Base-by-base conservation (phyloP, 129 eudicot genomes). In the Dittrichia graveolens region DNA sequence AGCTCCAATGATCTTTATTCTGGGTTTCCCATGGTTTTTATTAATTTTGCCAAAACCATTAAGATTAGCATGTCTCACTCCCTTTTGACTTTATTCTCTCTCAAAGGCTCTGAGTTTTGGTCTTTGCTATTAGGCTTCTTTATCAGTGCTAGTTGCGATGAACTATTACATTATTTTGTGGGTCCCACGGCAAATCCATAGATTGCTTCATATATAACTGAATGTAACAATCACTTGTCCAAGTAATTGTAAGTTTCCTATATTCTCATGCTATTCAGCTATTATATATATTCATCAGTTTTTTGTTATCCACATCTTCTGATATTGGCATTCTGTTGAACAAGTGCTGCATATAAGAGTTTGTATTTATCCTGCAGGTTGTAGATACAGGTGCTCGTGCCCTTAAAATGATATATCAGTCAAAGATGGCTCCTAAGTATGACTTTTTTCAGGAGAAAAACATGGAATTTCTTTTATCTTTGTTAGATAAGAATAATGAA, bases 331-430 rank as follows among this genome's bases (percentile, higher is more conserved):
- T 14, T 55, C 15, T 18, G n/a, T 45, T 69, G 13, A 60, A 37
- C 13, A n/a, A 56, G 42, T 74, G 6, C 34, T 2, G 8, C 8
- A 61, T 60, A 62, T 41, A 52, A 34, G 52, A 72, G 31, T 45
- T 62, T 37, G 41, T 39, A 5, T 66, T 78, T 61, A 76, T 69
- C 69, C 12, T 76, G 77, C 89, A 95, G 97, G 95, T 95, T 84
- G 94, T 85, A 74, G 97, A 91, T 83, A 97, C 99, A 41, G 88
- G 78, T 78, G 99, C 99, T 67, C 97, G 99, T 74, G 84, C 99
- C 73, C 97, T 95, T 24, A 88, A 87, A 79, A 79, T 91, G 87
- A 88, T 95, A 46, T 95, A 90, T 80, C 97, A 86, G 56, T 95
- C 99, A 35, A 81, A 86, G 74, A 61, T 85, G 75, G 95, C 97